Conservation (phyloP, 108 stramenopile genomes). For the Pinguiococcus pyrenoidosus region DNA sequence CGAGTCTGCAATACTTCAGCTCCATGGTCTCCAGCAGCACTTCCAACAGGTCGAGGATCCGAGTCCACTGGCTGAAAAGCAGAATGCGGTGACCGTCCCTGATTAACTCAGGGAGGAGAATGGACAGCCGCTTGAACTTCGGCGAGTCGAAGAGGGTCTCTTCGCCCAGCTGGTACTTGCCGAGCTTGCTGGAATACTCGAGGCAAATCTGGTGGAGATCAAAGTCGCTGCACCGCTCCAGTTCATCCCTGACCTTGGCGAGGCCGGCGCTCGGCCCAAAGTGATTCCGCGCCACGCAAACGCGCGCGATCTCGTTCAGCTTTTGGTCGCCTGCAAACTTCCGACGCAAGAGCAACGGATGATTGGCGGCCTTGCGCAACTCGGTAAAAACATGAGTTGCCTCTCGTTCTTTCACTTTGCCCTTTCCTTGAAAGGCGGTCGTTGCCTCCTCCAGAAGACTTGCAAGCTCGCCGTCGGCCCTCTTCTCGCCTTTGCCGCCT, state of each 20-base stretch:
- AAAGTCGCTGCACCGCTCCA: slow-evolving; percentile 64
- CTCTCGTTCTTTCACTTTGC: slow-evolving; percentile 1
- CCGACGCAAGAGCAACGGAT: slow-evolving; percentile 72
- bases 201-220: slow-evolving; percentile 30
- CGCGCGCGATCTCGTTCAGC: slow-evolving; percentile 37
- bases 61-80: slow-evolving; percentile 60
- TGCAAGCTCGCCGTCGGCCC: too few relatives aligned
- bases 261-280: slow-evolving; percentile 61
- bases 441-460: too few relatives aligned
- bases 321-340: slow-evolving; percentile 26
- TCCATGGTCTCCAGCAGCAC: slow-evolving; percentile 34
- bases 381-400: slow-evolving; percentile 71
- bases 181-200: slow-evolving; percentile 5
- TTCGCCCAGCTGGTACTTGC: slow-evolving; percentile 9
- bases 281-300: slow-evolving; percentile 44
- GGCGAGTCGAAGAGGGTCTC: slow-evolving; percentile 32
- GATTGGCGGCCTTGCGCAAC: slow-evolving; percentile 88
- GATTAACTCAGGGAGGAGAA: slow-evolving; percentile 20
- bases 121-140: slow-evolving; percentile 24
- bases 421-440: not conserved
- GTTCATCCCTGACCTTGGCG: slow-evolving; percentile 54
- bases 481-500: too few relatives aligned
- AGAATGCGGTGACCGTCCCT: slow-evolving; percentile 23
- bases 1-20: slow-evolving; percentile 76
- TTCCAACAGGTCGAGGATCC: slow-evolving; percentile 94